A percentile compares a stretch with the other conserved stretches of the same genome.
Evolutionary conservation across 768 basidiomycete species (phyloP).

Genomic region (Mycena epipterygia): DNA sequence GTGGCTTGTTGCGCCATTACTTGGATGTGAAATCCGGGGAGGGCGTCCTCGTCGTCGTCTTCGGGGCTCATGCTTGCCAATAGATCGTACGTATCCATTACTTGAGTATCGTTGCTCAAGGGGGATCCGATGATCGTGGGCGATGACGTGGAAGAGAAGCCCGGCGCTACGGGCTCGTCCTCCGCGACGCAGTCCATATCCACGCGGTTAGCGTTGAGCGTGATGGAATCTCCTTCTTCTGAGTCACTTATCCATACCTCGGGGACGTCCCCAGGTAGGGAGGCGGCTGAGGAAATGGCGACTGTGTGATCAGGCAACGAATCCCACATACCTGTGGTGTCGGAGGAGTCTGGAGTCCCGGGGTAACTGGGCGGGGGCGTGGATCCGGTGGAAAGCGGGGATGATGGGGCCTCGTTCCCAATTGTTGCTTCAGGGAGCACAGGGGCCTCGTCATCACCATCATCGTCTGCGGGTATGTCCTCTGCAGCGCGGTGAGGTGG

Average conservation of each 20-base stretch:
- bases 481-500: not conserved
- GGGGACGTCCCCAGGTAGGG: not conserved
- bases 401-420: not conserved
- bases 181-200: too few species aligned
- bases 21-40: too few species aligned
- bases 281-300: not conserved
- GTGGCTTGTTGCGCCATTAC: too few species aligned
- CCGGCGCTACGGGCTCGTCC: too few species aligned
- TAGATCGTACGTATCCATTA: too few species aligned
- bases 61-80: too few species aligned
- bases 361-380: not conserved
- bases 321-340: not conserved
- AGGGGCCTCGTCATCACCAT: not conserved
- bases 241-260: not conserved
- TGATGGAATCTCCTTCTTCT: not conserved
- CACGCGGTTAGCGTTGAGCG: too few species aligned
- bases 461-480: not conserved
- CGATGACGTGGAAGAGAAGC: too few species aligned
- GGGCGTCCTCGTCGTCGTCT: too few species aligned
- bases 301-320: not conserved
- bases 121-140: too few species aligned
- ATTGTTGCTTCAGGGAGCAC: too few species aligned
- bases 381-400: not conserved
- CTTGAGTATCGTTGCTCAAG: too few species aligned
- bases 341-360: not conserved